Evolutionary conservation across 2,329 filamentous ascomycete genomes (phyloP), one percentile per base, ranked within the genome.

Genomic region (Ilyonectria destructans): DNA sequence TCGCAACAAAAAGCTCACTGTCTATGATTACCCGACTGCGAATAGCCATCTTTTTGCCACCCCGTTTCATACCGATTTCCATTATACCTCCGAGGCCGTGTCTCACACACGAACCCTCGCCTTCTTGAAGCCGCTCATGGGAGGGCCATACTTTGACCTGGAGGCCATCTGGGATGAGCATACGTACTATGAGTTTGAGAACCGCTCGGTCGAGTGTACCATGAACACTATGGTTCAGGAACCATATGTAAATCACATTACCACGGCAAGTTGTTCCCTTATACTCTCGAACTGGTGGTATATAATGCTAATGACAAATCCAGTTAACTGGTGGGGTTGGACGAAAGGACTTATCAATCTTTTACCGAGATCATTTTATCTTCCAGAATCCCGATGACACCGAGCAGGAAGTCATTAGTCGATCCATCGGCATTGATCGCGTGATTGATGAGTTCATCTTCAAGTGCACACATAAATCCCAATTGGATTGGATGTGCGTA

Each of bases 111-210:
- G 92, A 1, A 90, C 84, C 59, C 80, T 94, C 2, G 81, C 84
- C 0, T 93, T 93, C 69, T 74, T 95, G 6, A 93, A 93, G 74
- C 85, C 85, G 8, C 80, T 87, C 2, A 80, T 92, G 4, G 82
- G 82, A 1, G 93, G 92, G 0, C 92, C 92, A 0, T 87, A 85
- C 68, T 94, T 95, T 74, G 91, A 95, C 71, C 87, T 95, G 9
- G 93, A 95, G 77, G 86, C 86, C 1, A 90, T 95, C 56, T 95
- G 93, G 93, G 91, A 94, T 10, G 92, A 95, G 78, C 92, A 95
- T 77, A 92, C 90, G 0, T 85, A 86, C 51, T 91, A 87, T 72
- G 91, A 95, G 77, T 95, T 95, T 77, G 89, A 80, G 1, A 88
- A 90, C 62, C 86, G 92, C 8, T 89, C 88, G 3, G 92, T 93